These are phyloP conservation scores for Mrakia blollopis DNA, from an alignment of 768 basidiomycete species.

Conservation along the genomic window DNA sequence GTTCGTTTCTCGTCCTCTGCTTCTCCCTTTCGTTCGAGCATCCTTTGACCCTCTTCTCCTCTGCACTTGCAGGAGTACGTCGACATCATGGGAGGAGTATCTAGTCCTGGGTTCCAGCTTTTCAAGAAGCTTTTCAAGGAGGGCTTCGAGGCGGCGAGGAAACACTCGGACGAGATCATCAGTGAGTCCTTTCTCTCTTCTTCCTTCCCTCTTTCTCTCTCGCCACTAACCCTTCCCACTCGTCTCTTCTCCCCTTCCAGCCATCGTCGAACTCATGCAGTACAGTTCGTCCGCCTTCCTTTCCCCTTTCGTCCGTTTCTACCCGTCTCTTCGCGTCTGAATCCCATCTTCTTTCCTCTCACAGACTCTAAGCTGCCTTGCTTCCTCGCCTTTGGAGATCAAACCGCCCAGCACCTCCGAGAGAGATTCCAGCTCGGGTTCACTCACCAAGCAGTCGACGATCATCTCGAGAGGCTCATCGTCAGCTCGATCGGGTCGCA, in stretches of 20 bases:
- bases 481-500: slow-evolving; percentile 84
- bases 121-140: slow-evolving; percentile 84
- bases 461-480: slow-evolving; percentile 83
- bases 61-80: slow-evolving; percentile 64
- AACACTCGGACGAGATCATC: slow-evolving; percentile 93
- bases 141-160: slow-evolving; percentile 87
- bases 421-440: slow-evolving; percentile 91
- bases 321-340: slow-evolving; percentile 33
- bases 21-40: background rate
- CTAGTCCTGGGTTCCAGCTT: slow-evolving; percentile 68
- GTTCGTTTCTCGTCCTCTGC: slow-evolving; percentile 31
- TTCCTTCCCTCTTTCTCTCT: background rate
- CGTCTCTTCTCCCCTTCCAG: slow-evolving; percentile 40
- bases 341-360: background rate
- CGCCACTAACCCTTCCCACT: slow-evolving; percentile 27
- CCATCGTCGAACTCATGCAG: slow-evolving; percentile 95
- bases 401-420: slow-evolving; percentile 78
- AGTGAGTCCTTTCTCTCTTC: slow-evolving; percentile 52
- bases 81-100: slow-evolving; percentile 84
- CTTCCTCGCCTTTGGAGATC: slow-evolving; percentile 82
- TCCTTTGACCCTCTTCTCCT: too few relatives aligned
- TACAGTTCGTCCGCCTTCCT: slow-evolving; percentile 56
- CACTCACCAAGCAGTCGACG: slow-evolving; percentile 72
- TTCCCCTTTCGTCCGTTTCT: background rate
- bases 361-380: slow-evolving; percentile 84